Conservation (phyloP, 2,329 filamentous ascomycete species). For the Beauveria sp. region DNA sequence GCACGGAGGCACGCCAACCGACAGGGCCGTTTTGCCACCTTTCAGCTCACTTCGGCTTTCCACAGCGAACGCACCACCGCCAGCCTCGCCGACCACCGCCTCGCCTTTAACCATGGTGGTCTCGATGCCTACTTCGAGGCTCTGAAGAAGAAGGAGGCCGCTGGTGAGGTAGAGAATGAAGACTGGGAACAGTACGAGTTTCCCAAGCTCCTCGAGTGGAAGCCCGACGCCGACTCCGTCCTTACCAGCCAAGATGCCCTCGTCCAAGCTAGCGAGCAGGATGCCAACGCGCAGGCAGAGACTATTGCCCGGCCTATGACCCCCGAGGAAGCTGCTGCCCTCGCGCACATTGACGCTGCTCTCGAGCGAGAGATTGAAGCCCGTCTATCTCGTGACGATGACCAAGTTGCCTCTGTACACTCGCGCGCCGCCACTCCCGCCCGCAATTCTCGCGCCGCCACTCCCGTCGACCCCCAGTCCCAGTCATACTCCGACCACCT, state of each 20-base stretch:
- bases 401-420: constrained; percentile 36
- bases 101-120: constrained; percentile 51
- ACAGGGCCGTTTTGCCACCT: constrained; percentile 44
- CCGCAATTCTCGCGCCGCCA: constrained; percentile 46
- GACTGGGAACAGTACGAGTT: constrained; percentile 94
- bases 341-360: constrained; percentile 79
- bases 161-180: constrained; percentile 52
- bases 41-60: constrained; percentile 71
- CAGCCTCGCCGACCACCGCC: constrained; percentile 48
- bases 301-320: constrained; percentile 30
- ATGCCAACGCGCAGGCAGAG: constrained; percentile 28
- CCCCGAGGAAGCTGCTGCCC: constrained; percentile 46
- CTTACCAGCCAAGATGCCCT: constrained; percentile 52
- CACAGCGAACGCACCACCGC: constrained; percentile 49
- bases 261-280: constrained; percentile 22
- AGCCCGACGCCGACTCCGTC: constrained; percentile 50
- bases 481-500: constrained; percentile 72
- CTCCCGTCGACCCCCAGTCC: constrained; percentile 58
- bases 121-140: constrained; percentile 89
- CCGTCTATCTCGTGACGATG: constrained; percentile 37
- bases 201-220: constrained; percentile 83
- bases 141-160: constrained; percentile 68
- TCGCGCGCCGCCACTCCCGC: constrained; percentile 31
- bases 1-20: constrained; percentile 49
- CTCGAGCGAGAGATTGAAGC: constrained; percentile 70